A percentile compares a stretch with the other conserved stretches of the same genome.
These are phyloP conservation scores for Sordariomycetes sp. DNA, from an alignment of 2,329 filamentous ascomycete genomes.

Conservation along the genomic window DNA sequence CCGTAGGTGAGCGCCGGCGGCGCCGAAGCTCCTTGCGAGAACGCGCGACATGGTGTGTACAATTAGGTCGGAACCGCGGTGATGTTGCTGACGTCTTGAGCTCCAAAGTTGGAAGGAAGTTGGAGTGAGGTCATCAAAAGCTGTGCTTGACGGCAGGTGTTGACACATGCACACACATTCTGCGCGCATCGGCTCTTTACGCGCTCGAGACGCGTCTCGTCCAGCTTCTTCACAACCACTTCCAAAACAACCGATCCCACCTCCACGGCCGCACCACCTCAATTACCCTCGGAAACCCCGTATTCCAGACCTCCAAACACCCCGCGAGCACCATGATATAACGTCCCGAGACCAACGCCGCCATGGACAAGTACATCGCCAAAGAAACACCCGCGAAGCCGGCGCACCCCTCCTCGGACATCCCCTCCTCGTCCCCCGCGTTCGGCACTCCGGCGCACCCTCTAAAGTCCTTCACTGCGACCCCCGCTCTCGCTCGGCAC, in stretches of 20 bases:
- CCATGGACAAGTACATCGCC: slow-evolving; percentile 8
- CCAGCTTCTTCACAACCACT: background rate
- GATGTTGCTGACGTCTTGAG: too few species aligned
- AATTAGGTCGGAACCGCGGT: background rate
- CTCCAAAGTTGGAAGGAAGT: too few species aligned
- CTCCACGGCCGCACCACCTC: background rate
- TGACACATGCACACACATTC: background rate
- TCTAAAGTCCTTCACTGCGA: slow-evolving; percentile 47
- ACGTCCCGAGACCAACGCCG: background rate
- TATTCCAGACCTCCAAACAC: background rate
- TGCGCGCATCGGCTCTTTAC: background rate
- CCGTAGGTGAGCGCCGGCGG: background rate
- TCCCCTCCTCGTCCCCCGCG: slow-evolving; percentile 80
- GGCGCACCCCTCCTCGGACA: slow-evolving; percentile 35
- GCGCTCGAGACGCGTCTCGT: slow-evolving; percentile 3
- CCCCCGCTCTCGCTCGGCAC: slow-evolving; percentile 19
- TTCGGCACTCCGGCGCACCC: slow-evolving; percentile 82
- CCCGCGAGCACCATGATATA: background rate
- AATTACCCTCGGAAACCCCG: background rate
- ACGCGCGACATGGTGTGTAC: background rate
- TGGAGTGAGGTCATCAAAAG: background rate
- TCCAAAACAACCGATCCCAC: background rate
- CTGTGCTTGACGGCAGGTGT: background rate
- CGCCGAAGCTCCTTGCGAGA: background rate
- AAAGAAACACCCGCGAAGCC: slow-evolving; percentile 8